Evolutionary conservation across 805 yeast species (phyloP).

Genomic region (Kodamaea leandrae): DNA sequence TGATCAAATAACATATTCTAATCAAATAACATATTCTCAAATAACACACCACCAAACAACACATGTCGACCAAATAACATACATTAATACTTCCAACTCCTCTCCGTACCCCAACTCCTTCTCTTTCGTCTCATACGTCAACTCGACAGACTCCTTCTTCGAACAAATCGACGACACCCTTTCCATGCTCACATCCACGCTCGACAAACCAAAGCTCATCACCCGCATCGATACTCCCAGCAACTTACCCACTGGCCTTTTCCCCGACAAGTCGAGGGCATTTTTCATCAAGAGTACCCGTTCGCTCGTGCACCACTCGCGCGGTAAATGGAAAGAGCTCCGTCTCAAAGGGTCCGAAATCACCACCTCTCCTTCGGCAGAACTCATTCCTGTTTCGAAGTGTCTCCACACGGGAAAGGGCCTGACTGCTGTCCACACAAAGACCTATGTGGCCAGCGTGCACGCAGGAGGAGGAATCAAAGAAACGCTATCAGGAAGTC

Average conservation of each 20-base stretch:
- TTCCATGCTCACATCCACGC: too few species aligned
- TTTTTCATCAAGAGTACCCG: constrained; percentile 6
- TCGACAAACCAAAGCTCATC: too few species aligned
- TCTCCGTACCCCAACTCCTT: too few species aligned
- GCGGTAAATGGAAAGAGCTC: constrained; percentile 5
- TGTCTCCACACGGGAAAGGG: constrained; percentile 8
- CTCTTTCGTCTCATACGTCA: too few species aligned
- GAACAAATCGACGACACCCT: too few species aligned
- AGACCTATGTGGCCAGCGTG: background rate
- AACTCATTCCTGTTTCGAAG: constrained; percentile 11
- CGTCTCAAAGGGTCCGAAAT: background rate
- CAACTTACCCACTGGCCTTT: constrained; percentile 2
- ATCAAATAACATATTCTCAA: too few species aligned
- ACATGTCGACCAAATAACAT: too few species aligned
- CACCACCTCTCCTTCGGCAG: background rate
- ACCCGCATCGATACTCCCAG: background rate
- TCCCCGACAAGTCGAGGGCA: constrained; percentile 3
- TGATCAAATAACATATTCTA: too few species aligned
- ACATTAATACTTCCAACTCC: too few species aligned
- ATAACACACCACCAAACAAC: too few species aligned
- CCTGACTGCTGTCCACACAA: constrained; percentile 2
- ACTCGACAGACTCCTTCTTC: too few species aligned
- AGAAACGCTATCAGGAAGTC: background rate
- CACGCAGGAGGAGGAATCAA: background rate
- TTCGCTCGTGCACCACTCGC: constrained; percentile 1